These are phyloP conservation scores for Eragrostis nindensis DNA, from an alignment of 176 grass and related monocot species.

Conservation along the genomic window DNA sequence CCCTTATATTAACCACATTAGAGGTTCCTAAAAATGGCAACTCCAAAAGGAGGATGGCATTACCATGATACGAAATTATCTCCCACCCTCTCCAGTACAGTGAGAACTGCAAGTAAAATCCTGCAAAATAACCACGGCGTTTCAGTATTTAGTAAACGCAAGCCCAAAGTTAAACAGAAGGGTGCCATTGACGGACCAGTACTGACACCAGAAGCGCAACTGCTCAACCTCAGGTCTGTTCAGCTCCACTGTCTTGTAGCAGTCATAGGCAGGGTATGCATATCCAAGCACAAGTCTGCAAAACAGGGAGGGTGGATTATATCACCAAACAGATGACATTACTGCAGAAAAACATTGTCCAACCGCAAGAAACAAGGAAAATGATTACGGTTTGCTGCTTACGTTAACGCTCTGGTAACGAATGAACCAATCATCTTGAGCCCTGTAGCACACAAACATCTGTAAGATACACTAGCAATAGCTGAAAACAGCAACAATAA, in stretches of 20 bases:
- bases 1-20: not conserved
- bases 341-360: not conserved
- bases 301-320: not conserved
- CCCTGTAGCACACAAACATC: constrained; percentile 24
- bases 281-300: constrained; percentile 85
- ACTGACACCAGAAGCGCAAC: constrained; percentile 95
- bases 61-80: constrained; percentile 95
- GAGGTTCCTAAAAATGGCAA: constrained; percentile 10
- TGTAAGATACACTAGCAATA: constrained; percentile 9
- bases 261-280: constrained; percentile 88
- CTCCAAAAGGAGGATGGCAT: constrained; percentile 17
- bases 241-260: constrained; percentile 87
- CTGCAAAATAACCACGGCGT: constrained; percentile 32
- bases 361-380: not conserved
- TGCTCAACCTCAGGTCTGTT: constrained; percentile 82
- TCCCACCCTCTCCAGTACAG: constrained; percentile 73
- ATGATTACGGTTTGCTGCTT: constrained; percentile 7
- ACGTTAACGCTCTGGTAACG: constrained; percentile 69
- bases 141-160: not conserved
- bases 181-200: constrained; percentile 56
- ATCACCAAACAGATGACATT: constrained; percentile 1
- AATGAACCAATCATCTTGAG: constrained; percentile 68
- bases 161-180: constrained; percentile 23
- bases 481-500: not conserved
- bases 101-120: constrained; percentile 84